phyloP scores from a whole-genome alignment of 1,284 basidiomycete species.

The Rhodotorula sp. region DNA sequence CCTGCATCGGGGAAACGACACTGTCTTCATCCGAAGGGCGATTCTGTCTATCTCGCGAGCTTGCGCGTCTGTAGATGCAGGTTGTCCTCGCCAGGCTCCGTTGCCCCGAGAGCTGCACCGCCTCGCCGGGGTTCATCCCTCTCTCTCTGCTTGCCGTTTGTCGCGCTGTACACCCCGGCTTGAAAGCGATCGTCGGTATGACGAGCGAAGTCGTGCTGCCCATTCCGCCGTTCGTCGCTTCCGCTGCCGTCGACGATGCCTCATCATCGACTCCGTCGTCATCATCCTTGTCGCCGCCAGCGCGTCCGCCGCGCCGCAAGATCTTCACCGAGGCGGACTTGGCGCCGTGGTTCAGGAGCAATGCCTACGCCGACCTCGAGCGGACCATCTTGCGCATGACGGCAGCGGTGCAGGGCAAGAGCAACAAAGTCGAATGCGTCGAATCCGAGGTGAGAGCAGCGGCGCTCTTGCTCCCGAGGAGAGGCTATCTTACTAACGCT shows the following conservation, averaged over 20 bases:
- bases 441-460: slow-evolving; percentile 30
- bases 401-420: slow-evolving; percentile 45
- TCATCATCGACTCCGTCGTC: neutral
- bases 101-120: neutral
- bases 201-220: neutral
- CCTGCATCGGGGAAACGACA: no score
- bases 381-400: slow-evolving; percentile 47
- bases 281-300: neutral
- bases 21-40: no score
- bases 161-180: neutral
- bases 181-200: neutral
- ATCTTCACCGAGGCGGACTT: slow-evolving; percentile 48
- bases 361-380: slow-evolving; percentile 43
- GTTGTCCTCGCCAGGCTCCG: no score
- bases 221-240: neutral
- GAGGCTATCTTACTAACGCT: no score
- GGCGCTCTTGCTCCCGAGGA: no score
- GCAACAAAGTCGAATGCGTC: slow-evolving; percentile 18
- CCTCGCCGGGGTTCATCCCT: neutral
- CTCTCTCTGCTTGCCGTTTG: neutral
- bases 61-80: no score
- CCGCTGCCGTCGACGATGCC: neutral
- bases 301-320: slow-evolving; percentile 23
- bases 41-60: no score
- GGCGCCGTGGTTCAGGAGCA: slow-evolving; percentile 43